Conservation (phyloP, 768 basidiomycete genomes). For the Mycena capillaripes region DNA sequence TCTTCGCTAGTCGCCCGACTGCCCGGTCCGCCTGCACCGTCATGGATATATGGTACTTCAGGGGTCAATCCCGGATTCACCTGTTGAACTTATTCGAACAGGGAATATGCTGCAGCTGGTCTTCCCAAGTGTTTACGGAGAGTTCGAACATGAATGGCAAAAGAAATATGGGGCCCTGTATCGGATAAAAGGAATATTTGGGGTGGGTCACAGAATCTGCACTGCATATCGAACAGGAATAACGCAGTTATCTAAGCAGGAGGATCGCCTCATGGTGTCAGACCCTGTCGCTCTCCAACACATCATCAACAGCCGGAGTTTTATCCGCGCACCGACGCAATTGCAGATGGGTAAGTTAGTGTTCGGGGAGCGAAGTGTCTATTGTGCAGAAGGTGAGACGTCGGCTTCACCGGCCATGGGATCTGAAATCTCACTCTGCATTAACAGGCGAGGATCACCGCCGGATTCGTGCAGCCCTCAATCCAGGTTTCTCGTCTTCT, state of each 20-base stretch:
- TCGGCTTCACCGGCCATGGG: too few relatives aligned
- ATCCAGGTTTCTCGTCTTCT: conserved; percentile 20
- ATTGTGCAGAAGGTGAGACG: conserved; percentile 26
- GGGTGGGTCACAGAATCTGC: conserved; percentile 3
- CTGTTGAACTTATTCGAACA: not conserved
- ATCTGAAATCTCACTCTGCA: not conserved
- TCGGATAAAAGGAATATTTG: conserved; percentile 28
- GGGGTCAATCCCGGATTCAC: not conserved
- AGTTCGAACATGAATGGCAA: conserved; percentile 29
- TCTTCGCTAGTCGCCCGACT: conserved; percentile 1
- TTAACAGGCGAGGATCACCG: conserved; percentile 24
- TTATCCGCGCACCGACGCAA: conserved; percentile 25
- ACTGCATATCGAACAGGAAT: not conserved
- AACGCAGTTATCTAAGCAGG: not conserved
- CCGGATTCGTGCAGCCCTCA: conserved; percentile 27
- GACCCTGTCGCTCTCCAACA: conserved; percentile 28
- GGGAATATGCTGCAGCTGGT: conserved; percentile 30
- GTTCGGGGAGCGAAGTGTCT: conserved; percentile 29
- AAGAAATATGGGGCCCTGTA: conserved; percentile 27
- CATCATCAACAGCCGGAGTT: conserved; percentile 22
- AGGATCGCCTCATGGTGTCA: conserved; percentile 27
- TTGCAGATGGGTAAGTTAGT: conserved; percentile 24
- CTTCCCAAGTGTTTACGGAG: conserved; percentile 28
- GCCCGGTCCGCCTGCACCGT: conserved; percentile 26
- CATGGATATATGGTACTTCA: conserved; percentile 31